Percentiles rank a stretch among this genome's conserved stretches.
phyloP scores from a whole-genome alignment of 2,329 filamentous ascomycete genomes.

The Fusarium austroafricanum region DNA sequence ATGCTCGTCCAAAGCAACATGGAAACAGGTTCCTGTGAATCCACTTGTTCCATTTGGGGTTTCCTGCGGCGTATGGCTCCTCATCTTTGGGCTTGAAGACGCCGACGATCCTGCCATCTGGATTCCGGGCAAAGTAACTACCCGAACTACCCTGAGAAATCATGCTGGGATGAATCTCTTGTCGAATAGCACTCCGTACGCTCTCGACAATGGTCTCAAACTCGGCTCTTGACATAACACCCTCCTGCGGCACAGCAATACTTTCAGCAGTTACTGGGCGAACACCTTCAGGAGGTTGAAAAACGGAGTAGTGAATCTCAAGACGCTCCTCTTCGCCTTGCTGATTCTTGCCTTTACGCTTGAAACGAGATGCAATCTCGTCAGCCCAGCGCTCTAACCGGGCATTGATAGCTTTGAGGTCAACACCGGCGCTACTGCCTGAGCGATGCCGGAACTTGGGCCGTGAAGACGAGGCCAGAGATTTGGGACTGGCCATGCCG shows the following conservation, averaged over 20 bases:
- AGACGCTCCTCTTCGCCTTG: conserved; percentile 82
- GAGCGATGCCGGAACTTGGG: conserved; percentile 60
- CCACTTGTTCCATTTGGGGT: conserved; percentile 99
- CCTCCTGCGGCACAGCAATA: conserved; percentile 72
- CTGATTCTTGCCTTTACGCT: conserved; percentile 82
- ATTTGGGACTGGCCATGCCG: conserved; percentile 68
- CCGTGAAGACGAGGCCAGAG: conserved; percentile 47
- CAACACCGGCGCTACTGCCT: conserved; percentile 86
- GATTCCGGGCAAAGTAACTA: conserved; percentile 95
- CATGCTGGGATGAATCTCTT: conserved; percentile 92
- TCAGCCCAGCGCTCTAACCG: conserved; percentile 96
- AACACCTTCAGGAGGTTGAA: conserved; percentile 90
- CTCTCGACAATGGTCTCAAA: conserved; percentile 92
- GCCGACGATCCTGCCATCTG: conserved; percentile 91
- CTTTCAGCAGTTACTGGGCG: conserved; percentile 81
- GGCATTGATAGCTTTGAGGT: conserved; percentile 98
- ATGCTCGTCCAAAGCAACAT: conserved; percentile 95
- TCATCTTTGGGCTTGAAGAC: conserved; percentile 99
- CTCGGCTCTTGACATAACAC: conserved; percentile 79
- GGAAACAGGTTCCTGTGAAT: conserved; percentile 97
- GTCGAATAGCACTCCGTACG: conserved; percentile 88
- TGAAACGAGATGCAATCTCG: conserved; percentile 97
- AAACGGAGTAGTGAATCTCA: conserved; percentile 98
- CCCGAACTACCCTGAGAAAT: conserved; percentile 98
- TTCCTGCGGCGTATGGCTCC: conserved; percentile 95